phyloP scores from a whole-genome alignment of 768 basidiomycete genomes.

The Xerocomellus chrysenteron region DNA sequence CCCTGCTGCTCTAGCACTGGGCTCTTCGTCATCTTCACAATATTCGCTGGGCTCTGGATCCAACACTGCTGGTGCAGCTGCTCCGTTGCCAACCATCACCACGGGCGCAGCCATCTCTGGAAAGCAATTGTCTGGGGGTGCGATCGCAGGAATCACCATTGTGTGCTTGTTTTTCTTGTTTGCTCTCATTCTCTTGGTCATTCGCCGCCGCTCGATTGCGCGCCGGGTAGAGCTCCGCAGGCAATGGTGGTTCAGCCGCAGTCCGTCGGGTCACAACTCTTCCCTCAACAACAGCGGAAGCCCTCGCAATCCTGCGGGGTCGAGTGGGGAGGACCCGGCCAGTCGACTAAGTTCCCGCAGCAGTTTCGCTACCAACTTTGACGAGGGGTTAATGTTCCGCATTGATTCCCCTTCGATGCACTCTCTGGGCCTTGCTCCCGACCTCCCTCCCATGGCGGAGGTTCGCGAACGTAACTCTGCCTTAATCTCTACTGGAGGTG shows the following conservation, averaged over 20 bases:
- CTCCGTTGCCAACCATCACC: conserved; percentile 12
- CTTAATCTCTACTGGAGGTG: conserved; percentile 25
- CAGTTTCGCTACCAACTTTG: conserved; percentile 65
- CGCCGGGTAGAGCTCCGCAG: conserved; percentile 44
- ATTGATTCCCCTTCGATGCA: conserved; percentile 18
- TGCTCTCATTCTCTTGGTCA: conserved; percentile 38
- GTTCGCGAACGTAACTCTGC: conserved; percentile 39
- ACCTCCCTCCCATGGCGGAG: conserved; percentile 56
- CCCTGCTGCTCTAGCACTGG: not conserved
- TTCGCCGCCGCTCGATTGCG: conserved; percentile 46
- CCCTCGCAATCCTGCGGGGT: conserved; percentile 10
- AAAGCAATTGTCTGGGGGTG: conserved; percentile 41
- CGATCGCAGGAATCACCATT: conserved; percentile 46
- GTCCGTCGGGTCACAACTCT: conserved; percentile 1
- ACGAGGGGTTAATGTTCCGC: conserved; percentile 36
- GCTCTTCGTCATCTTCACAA: not conserved
- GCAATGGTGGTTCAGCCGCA: conserved; percentile 45
- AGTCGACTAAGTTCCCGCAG: conserved; percentile 44
- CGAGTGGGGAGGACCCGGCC: conserved; percentile 12
- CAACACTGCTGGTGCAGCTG: conserved; percentile 9
- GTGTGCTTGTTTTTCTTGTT: conserved; percentile 33
- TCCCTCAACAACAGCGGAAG: conserved; percentile 10
- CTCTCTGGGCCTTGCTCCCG: conserved; percentile 28
- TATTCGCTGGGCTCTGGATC: conserved; percentile 9
- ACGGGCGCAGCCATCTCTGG: conserved; percentile 12